A percentile compares a stretch with the other conserved stretches of the same genome.
These are phyloP conservation scores for Lasiodiplodia hormozganensis DNA, from an alignment of 2,329 filamentous ascomycete genomes.

Conservation along the genomic window DNA sequence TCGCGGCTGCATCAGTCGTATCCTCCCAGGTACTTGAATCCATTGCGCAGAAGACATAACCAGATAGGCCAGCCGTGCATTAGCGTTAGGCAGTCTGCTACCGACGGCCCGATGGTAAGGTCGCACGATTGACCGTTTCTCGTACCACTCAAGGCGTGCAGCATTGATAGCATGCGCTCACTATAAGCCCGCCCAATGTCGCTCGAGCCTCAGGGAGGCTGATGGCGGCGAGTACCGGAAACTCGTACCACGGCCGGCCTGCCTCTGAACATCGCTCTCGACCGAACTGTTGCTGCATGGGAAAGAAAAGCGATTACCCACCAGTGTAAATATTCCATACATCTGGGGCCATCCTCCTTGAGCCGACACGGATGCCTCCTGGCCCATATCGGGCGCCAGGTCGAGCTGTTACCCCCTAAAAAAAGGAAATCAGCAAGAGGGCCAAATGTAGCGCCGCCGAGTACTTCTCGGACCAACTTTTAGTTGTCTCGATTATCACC, in stretches of 20 bases:
- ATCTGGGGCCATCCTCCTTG: slow-evolving; percentile 53
- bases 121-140: background rate
- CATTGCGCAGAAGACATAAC: background rate
- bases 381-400: slow-evolving; percentile 62
- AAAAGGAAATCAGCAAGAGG: background rate
- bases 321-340: slow-evolving; percentile 60
- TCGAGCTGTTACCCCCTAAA: slow-evolving; percentile 57
- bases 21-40: background rate
- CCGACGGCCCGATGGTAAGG: background rate
- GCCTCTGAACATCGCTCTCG: background rate
- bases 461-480: background rate
- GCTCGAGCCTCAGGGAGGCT: background rate
- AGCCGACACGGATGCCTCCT: slow-evolving; percentile 58
- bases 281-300: background rate
- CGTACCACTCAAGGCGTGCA: background rate
- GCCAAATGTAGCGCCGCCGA: background rate
- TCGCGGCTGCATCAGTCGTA: slow-evolving; percentile 1
- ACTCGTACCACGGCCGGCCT: background rate
- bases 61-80: background rate
- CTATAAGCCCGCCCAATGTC: background rate
- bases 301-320: slow-evolving; percentile 30
- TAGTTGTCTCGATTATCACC: background rate
- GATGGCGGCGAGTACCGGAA: background rate
- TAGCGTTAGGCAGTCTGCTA: background rate
- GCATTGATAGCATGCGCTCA: background rate